Percentiles rank a stretch among this genome's conserved stretches.
phyloP scores from a whole-genome alignment of 2,329 filamentous ascomycete genomes.

The Talaromyces sp. region DNA sequence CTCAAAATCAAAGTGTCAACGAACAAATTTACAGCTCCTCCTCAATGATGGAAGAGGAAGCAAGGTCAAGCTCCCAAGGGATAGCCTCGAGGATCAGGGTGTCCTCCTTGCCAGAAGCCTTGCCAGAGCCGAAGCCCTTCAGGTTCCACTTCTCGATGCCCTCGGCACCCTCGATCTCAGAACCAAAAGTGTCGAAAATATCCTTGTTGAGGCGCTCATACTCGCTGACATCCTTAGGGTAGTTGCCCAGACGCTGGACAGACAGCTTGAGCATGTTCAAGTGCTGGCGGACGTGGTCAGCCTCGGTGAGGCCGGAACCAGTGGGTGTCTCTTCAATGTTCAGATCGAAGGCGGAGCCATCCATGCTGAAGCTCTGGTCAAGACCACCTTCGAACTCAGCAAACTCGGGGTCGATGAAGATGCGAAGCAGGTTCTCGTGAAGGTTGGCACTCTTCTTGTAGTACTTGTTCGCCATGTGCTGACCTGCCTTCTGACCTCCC shows the following conservation, averaged over 20 bases:
- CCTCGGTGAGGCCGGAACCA: slow-evolving; percentile 26
- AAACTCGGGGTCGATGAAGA: slow-evolving; percentile 36
- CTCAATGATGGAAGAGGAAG: slow-evolving; percentile 12
- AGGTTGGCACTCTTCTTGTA: slow-evolving; percentile 42
- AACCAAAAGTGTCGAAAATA: slow-evolving; percentile 37
- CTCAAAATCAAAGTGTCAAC: background rate
- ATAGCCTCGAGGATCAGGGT: slow-evolving; percentile 23
- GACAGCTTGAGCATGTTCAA: slow-evolving; percentile 44
- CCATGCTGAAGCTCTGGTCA: slow-evolving; percentile 23
- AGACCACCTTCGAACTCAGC: slow-evolving; percentile 32
- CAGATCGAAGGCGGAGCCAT: slow-evolving; percentile 24
- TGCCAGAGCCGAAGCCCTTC: slow-evolving; percentile 50
- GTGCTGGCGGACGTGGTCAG: slow-evolving; percentile 39
- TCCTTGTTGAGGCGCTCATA: slow-evolving; percentile 53
- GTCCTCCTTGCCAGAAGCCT: slow-evolving; percentile 46
- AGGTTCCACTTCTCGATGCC: slow-evolving; percentile 53
- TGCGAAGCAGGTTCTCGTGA: slow-evolving; percentile 43
- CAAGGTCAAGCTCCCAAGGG: slow-evolving; percentile 30
- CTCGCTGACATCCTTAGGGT: slow-evolving; percentile 52
- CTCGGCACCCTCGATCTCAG: slow-evolving; percentile 45
- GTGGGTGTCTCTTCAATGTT: slow-evolving; percentile 24
- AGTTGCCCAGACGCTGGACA: slow-evolving; percentile 43
- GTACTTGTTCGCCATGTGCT: slow-evolving; percentile 41
- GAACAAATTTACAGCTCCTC: slow-evolving; percentile 17
- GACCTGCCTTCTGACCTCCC: slow-evolving; percentile 33